Evolutionary conservation across 805 yeast genomes (phyloP), one percentile per base, ranked within the genome.

Genomic region (Suhomyces sp.): DNA sequence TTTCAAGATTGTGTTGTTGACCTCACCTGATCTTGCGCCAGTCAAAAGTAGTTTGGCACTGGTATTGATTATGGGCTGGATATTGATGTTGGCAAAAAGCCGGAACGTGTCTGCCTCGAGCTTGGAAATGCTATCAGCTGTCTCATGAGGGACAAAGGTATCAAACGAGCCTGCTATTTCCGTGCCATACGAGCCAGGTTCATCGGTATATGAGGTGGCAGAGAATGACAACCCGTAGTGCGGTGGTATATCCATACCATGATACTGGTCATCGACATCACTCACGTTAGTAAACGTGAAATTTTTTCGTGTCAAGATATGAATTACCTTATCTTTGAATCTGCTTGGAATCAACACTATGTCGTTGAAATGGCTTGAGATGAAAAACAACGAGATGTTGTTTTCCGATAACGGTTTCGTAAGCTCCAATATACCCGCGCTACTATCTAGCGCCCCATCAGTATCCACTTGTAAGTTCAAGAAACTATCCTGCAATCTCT

Each of bases 301-400:
- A 43, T 74, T 69, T 41, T 71, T 67, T 31, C 66, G 65, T 15
- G 77, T 72, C 40, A 84, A 63, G 3, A 82, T 73, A 27, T 62
- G 59, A 3, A 79, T 64, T 1, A 82, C 87, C 51, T 74, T 71
- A 1, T 66, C 70, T 54, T 76, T 74, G 6, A 73, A 70, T 5
- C 61, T 58, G 35, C 62, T 64, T 0, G 89, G 89, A n/a, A 84
- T 73, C 45, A 85, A 67, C 20, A 85, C 84, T 45, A 81, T 80
- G 63, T 84, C 87, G 40, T 83, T 78, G 63, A 82, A 84, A 65
- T 84, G 86, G 31, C 84, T 81, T 15, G 84, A 77, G 29, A 85
- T 64, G 64, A 84, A 85, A 60, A 83, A 84, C 31, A 85, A 70
- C 2, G 88, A 77, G 27, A 85, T 82, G 15, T 73, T 75, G 45